phyloP scores from a whole-genome alignment of 75 land plant species.

The Gnetum montanum region DNA sequence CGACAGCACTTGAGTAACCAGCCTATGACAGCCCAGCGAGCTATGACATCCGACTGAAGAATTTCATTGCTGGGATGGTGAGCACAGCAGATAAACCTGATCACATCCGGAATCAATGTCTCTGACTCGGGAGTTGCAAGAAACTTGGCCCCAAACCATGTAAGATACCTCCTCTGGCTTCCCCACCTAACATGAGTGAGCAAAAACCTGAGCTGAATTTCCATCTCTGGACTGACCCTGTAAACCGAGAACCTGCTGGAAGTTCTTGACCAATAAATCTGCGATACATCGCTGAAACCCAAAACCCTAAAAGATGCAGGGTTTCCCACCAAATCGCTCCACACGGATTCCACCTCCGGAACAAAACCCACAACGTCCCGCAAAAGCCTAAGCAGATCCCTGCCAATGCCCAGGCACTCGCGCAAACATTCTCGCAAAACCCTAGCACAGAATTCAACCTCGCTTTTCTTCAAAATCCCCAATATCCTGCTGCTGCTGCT shows the following conservation, averaged over 20 bases:
- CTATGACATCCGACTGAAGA: conserved; percentile 68
- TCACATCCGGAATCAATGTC: conserved; percentile 59
- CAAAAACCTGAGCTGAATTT: conserved; percentile 72
- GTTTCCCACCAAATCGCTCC: conserved; percentile 70
- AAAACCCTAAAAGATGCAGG: conserved; percentile 50
- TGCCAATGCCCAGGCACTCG: conserved; percentile 67
- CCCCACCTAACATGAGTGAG: conserved; percentile 85
- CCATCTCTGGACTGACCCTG: conserved; percentile 89
- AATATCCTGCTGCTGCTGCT: conserved; percentile 9
- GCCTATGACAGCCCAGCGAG: conserved; percentile 94
- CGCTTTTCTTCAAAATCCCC: conserved; percentile 44
- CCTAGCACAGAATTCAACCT: conserved; percentile 62
- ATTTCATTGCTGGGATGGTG: conserved; percentile 90
- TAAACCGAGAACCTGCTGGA: conserved; percentile 55
- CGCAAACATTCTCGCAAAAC: conserved; percentile 53
- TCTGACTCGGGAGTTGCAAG: conserved; percentile 56
- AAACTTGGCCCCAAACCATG: conserved; percentile 82
- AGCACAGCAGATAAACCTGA: conserved; percentile 84
- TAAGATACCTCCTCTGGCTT: conserved; percentile 67
- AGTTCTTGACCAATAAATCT: conserved; percentile 57
- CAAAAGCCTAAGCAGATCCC: conserved; percentile 78
- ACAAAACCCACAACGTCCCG: conserved; percentile 64
- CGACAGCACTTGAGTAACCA: conserved; percentile 80
- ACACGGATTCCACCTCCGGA: conserved; percentile 66
- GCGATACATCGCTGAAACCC: conserved; percentile 55